Evolutionary conservation across 2,329 filamentous ascomycete genomes (phyloP), one percentile per base, ranked within the genome.

Genomic region (Colletotrichum plurivorum): DNA sequence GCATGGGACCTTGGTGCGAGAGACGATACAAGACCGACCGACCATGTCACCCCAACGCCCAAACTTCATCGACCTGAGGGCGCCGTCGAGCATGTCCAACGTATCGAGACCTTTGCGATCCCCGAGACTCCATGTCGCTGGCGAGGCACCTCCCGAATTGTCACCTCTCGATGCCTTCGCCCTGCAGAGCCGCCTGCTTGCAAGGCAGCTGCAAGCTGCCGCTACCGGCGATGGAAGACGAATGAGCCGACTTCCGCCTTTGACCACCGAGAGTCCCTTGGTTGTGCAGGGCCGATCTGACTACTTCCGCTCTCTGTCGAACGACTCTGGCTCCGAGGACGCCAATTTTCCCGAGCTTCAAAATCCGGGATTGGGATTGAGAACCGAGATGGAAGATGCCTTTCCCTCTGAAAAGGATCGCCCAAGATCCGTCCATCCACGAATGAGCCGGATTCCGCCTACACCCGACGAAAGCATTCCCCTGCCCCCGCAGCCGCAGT

Each of bases 161-260:
- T 98, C 96, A 8, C 96, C 96, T 12, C 88, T 99, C 72, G 96
- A 99, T 85, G 95, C 95, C 55, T 97, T 99, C 78, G 95, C 95
- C 22, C 87, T 95, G 71, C 95, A 98, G 78, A 97, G 95, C 75
- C 92, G 95, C 67, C 84, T 97, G 74, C 88, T 99, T 59, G 94
- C 94, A 46, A 93, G 90, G 81, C 93, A 97, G 80, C 89, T 99
- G 70, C 92, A 97, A 79, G 92, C 96, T 73, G 91, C 89, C 72
- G 86, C 87, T 71, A 88, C 89, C 76, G 90, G 89, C 76, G 88
- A 89, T 71, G 94, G 93, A 57, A 90, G 91, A 72, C 89, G 95
- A 67, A 88, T 98, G 81, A 98, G 95, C 81, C 89, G 95, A 49
- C 83, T 98, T 51, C 94, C 95, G 3, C 94, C 94, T 7, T 84